Percentiles rank a stretch among this genome's conserved stretches.
phyloP scores from a whole-genome alignment of 1,284 basidiomycete genomes.

The Ustilago vetiveriae region DNA sequence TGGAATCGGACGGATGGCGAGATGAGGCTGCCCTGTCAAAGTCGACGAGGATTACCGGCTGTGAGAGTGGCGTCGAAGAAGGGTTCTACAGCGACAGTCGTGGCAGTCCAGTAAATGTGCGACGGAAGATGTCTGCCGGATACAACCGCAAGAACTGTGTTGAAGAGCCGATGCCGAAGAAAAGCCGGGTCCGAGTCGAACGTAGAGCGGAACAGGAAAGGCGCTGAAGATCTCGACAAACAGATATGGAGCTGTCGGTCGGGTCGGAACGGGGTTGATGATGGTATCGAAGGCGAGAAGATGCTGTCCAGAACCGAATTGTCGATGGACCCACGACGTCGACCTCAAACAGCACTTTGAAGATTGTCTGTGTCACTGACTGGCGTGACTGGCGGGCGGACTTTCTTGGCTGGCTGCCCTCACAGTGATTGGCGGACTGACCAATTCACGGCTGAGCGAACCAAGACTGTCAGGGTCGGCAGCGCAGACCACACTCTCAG shows the following conservation, averaged over 20 bases:
- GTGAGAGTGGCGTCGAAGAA: too few relatives aligned
- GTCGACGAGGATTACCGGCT: too few relatives aligned
- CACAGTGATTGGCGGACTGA: constrained; percentile 12
- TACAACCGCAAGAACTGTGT: too few relatives aligned
- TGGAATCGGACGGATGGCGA: too few relatives aligned
- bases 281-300: constrained; percentile 1
- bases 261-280: not conserved
- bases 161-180: constrained; percentile 12
- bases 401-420: not conserved
- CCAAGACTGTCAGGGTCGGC: constrained; percentile 18
- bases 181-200: constrained; percentile 9
- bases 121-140: too few relatives aligned
- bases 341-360: not conserved
- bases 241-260: constrained; percentile 3
- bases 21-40: too few relatives aligned
- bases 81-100: too few relatives aligned
- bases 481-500: constrained; percentile 2
- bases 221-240: constrained; percentile 9
- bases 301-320: not conserved
- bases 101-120: too few relatives aligned
- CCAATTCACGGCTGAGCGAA: constrained; percentile 8
- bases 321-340: constrained; percentile 20
- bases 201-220: constrained; percentile 3
- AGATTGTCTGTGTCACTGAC: constrained; percentile 4
- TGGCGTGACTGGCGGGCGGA: too few relatives aligned